Percentiles rank a stretch among this genome's conserved stretches.
Evolutionary conservation across 2,329 filamentous ascomycete species (phyloP).

Genomic region (Fusarium guadeloupense): DNA sequence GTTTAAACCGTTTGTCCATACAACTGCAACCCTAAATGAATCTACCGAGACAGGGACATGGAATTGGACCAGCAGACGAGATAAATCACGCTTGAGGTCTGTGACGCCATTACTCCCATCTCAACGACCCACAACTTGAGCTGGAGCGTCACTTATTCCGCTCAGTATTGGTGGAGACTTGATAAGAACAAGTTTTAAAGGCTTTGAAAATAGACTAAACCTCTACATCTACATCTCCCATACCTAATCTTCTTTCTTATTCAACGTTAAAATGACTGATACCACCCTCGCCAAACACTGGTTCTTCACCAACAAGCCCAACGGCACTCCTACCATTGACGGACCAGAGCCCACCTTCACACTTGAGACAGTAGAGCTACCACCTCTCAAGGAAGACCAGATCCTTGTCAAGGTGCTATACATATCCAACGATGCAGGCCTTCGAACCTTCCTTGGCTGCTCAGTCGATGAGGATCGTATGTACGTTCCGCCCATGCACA

Average conservation of each 20-base stretch:
- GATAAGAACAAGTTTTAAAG: no score
- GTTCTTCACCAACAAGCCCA: slow-evolving; percentile 9
- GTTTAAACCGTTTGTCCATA: no score
- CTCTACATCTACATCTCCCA: not conserved
- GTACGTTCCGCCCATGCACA: slow-evolving; percentile 5
- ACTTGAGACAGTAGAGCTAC: not conserved
- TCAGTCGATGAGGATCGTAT: slow-evolving; percentile 3
- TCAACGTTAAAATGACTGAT: not conserved
- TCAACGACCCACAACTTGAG: no score
- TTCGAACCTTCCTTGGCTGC: not conserved
- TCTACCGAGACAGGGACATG: no score
- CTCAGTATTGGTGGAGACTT: no score
- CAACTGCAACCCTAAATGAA: no score
- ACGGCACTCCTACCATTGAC: not conserved
- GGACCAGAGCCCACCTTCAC: slow-evolving; percentile 2
- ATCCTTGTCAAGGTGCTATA: slow-evolving; percentile 12
- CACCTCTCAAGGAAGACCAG: not conserved
- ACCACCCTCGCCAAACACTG: not conserved
- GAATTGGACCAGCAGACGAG: no score
- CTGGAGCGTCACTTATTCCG: no score
- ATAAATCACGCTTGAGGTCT: no score
- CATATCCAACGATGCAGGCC: slow-evolving; percentile 11
- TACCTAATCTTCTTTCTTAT: not conserved
- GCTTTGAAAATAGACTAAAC: not conserved
- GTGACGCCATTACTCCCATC: no score